Base-by-base conservation (phyloP, 129 eudicot species). In the Tanacetum coccineum region DNA sequence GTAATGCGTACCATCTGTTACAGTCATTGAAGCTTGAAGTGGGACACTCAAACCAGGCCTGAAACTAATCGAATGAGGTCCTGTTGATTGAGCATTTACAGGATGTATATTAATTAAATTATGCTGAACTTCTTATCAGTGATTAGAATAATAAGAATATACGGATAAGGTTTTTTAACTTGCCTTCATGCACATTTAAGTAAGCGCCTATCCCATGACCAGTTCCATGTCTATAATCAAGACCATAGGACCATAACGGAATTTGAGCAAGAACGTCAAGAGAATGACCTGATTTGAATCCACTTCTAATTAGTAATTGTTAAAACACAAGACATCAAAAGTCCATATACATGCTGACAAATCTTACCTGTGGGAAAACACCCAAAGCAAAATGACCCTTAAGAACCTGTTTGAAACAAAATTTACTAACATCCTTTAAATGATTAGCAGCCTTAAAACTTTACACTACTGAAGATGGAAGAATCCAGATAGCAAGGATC, bases 151-250 rank as follows among this genome's bases (percentile, higher is more conserved):
- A 49, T 18, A 59, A 28, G 32, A 42, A 42, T 68, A 72, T 44
- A 32, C 9, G n/a, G 36, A 63, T 19, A 65, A 14, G 39, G 19
- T 49, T n/a, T 53, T 22, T 52, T 21, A 42, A 75, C 85, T 78
- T 75, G 72, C 99, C 99, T 87, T 94, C 99, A 64, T 94, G 99
- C 67, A 94, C 99, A 71, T 89, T 84, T 70, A 94, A 79, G 90
- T 78, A 94, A 66, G 91, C 81, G 50, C 99, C 99, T 44, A 94
- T 84, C 48, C 99, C 99, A 48, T 94, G 99, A 68, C 99, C 99
- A 72, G 99, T 94, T 68, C 99, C 99, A 67, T 94, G 99, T 80
- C 99, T 87, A 71, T 94, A 94, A 80, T 94, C 99, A 81, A 94
- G 99, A 22, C 99, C 99, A 75, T 84, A 55, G 70, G 89, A 82